These are phyloP conservation scores for Acacia acuminata DNA, from an alignment of 306 rosid species.

Conservation along the genomic window DNA sequence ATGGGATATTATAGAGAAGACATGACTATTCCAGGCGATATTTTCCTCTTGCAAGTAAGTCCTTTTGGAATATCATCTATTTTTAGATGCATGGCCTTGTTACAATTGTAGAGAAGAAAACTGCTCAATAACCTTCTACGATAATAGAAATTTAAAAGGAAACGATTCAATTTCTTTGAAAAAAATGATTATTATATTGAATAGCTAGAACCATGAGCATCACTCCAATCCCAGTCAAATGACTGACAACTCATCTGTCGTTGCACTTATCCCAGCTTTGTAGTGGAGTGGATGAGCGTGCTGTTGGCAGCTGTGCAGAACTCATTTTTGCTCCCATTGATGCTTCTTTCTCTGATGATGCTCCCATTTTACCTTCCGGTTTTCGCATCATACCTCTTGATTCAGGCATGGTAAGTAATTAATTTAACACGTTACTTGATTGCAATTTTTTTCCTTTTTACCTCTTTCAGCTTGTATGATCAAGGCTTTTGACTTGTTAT, in stretches of 20 bases:
- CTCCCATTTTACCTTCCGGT: constrained; percentile 94
- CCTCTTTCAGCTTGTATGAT: neutral
- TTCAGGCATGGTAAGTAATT: constrained; percentile 56
- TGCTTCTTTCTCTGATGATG: constrained; percentile 95
- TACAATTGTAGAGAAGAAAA: neutral
- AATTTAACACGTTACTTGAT: neutral
- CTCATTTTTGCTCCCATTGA: constrained; percentile 97
- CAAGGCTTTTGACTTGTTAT: constrained; percentile 9
- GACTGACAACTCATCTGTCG: constrained; percentile 29
- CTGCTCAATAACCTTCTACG: neutral
- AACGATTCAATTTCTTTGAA: neutral
- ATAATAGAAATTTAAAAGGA: neutral
- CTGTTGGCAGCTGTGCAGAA: constrained; percentile 83
- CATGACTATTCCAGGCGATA: constrained; percentile 83
- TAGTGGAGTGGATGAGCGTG: constrained; percentile 88
- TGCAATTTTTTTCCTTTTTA: neutral
- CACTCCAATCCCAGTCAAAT: neutral
- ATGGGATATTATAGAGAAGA: constrained; percentile 93
- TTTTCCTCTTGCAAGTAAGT: constrained; percentile 97
- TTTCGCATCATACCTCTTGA: constrained; percentile 94
- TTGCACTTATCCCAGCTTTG: constrained; percentile 64
- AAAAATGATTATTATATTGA: neutral
- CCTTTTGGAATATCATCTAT: constrained; percentile 3
- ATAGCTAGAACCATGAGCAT: constrained; percentile 20
- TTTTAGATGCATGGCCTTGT: constrained; percentile 11